Evolutionary conservation across 257 asterid genomes (phyloP), one percentile per base, ranked within the genome.

Genomic region (Nicotiana sylvestris): DNA sequence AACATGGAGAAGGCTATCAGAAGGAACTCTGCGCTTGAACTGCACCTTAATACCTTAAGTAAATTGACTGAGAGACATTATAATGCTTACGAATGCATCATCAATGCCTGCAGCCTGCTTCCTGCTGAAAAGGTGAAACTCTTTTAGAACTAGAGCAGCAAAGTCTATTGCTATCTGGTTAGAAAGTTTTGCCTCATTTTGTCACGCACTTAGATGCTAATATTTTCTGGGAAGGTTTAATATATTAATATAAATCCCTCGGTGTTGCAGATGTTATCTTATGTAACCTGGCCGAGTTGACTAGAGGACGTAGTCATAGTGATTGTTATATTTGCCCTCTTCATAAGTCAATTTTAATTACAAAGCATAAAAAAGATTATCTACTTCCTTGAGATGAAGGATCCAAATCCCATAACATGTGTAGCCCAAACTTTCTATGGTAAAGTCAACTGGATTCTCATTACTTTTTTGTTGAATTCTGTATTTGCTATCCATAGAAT

Each of bases 1-100:
- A 55, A 55, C 96, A 77, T 95, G 99, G 99, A 95, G 85, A 82
- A 89, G 87, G 77, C 87, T 95, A 86, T 92, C 94, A 43, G 96
- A 91, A 83, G 92, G 92, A 80, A 94, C 82, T 85, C 95, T 78
- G 84, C 92, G 3, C 97, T 95, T 56, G 98, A 95, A 85, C 78
- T 86, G 84, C 92, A 92, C 86, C 92, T 95, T 82, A 88, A 85
- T 76, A 80, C 88, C 84, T 84, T 95, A 61, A 88, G 88, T 81
- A 86, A 88, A 87, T 80, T 94, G 89, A 95, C 98, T 18, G 93
- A 89, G 85, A 83, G 55, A 39, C 82, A 88, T 77, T 83, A 76
- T 58, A 92, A 87, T 87, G 90, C 83, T 66, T 95, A 95, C 80
- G 83, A 69, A 81, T 84, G 83, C 69, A 87, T 86, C 87, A 89